These are phyloP conservation scores for Torulaspora maleeae DNA, from an alignment of 805 yeast genomes.

Conservation along the genomic window DNA sequence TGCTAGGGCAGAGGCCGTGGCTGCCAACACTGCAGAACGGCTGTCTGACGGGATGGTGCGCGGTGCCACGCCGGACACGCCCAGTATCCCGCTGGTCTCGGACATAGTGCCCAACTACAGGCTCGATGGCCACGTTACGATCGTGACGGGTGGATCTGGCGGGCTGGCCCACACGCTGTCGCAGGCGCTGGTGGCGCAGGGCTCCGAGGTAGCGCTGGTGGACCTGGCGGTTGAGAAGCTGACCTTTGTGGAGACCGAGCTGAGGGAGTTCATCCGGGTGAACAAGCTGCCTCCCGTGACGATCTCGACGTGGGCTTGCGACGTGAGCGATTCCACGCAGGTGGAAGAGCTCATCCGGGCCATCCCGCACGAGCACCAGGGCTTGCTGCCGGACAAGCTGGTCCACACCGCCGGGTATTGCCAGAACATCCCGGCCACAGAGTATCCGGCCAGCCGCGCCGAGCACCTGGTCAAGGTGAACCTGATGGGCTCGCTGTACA, in stretches of 20 bases:
- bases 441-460: conserved; percentile 67
- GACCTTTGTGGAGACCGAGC: conserved; percentile 49
- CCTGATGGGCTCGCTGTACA: conserved; percentile 68
- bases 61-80: conserved; percentile 23
- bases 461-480: conserved; percentile 66
- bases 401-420: conserved; percentile 83
- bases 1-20: conserved; percentile 9
- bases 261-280: conserved; percentile 44
- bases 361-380: conserved; percentile 53
- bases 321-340: conserved; percentile 58
- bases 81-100: conserved; percentile 26
- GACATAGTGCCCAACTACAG: conserved; percentile 59
- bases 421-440: conserved; percentile 73
- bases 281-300: conserved; percentile 30
- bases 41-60: conserved; percentile 15
- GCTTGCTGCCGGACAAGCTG: conserved; percentile 56
- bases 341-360: conserved; percentile 54
- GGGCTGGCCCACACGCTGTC: conserved; percentile 64
- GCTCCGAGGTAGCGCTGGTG: conserved; percentile 68
- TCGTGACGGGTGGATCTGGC: conserved; percentile 79
- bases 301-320: conserved; percentile 65
- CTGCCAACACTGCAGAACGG: conserved; percentile 9
- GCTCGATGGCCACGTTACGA: conserved; percentile 64
- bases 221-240: conserved; percentile 63
- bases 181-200: conserved; percentile 67